Base-by-base conservation (phyloP, 2,329 filamentous ascomycete genomes). In the Coniochaeta hoffmannii region DNA sequence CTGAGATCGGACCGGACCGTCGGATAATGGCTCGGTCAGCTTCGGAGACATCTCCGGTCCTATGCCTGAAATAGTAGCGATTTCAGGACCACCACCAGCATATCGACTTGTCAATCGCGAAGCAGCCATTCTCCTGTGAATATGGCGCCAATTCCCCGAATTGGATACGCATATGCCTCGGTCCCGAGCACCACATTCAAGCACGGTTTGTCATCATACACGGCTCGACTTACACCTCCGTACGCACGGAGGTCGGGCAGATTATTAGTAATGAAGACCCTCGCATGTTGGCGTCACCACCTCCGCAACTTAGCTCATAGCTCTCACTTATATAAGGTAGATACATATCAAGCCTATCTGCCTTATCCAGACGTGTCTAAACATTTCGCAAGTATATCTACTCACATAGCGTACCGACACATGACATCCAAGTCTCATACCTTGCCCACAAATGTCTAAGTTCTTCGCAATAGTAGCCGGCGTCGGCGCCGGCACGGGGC, bases 401-500 rank as follows among this genome's bases (percentile, higher is more conserved):
- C 7, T 32, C 7, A 32, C n/a, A n/a, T n/a, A n/a, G n/a, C 7
- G 30, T 7, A 32, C 30, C 12, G 30, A 32, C 30, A 8, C 30
- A 32, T 7, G 12, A 32, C 7, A 7, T 8, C 30, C 7, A 32
- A 32, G 12, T 32, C 12, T 32, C 30, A n/a, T n/a, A n/a, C n/a
- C n/a, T n/a, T n/a, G n/a, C n/a, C 30, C 30, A 32, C 12, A 19
- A 19, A 51, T 66, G 7, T 66, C 68, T 58, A 70, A 68, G 24
- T 78, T 87, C 63, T 88, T 85, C 68, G 83, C 86, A 53, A 73
- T 91, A 58, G 71, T 91, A 57, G 86, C 86, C 11, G 88, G 88
- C 55, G 87, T 85, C 41, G 88, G 88, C n/a, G 74, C 85, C 11
- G 87, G 88, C 57, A 90, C 82, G 49, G 63, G 66, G 53, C 66